phyloP scores from a whole-genome alignment of 306 rosid species.

The Rosa lucieae region DNA sequence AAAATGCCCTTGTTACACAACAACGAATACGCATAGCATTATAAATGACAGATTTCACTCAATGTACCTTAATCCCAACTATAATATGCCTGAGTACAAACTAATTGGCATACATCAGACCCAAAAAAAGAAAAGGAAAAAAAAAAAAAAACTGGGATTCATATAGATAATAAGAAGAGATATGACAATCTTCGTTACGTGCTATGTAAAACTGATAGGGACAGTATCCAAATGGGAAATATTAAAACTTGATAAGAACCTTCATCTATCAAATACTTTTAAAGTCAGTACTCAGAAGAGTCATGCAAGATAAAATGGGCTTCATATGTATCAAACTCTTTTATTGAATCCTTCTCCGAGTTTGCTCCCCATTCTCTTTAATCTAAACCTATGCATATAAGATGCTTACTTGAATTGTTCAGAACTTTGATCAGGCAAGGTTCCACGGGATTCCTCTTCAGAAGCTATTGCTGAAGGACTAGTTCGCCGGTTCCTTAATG shows the following conservation, averaged over 20 bases:
- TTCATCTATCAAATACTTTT: too few relatives aligned
- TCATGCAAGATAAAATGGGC: too few relatives aligned
- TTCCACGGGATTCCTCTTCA: slow-evolving; percentile 35
- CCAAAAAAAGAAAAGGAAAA: too few relatives aligned
- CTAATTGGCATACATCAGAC: background rate
- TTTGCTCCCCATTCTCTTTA: background rate
- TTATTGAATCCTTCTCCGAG: too few relatives aligned
- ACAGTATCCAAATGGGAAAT: background rate
- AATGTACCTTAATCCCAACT: background rate
- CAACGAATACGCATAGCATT: background rate
- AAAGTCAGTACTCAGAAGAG: too few relatives aligned
- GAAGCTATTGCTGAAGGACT: slow-evolving; percentile 6
- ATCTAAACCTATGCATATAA: background rate
- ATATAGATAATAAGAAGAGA: background rate
- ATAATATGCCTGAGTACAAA: background rate
- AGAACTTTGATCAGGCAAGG: slow-evolving; percentile 25
- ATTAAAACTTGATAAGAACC: background rate
- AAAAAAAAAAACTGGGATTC: background rate
- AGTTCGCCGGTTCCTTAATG: slow-evolving; percentile 34
- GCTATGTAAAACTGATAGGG: background rate
- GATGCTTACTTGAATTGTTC: slow-evolving; percentile 28
- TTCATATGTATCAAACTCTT: too few relatives aligned
- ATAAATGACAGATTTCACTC: background rate
- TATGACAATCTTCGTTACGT: background rate
- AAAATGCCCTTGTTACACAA: background rate